Conservation (phyloP, 2,329 filamentous ascomycete genomes). For the Colletotrichum limetticola region DNA sequence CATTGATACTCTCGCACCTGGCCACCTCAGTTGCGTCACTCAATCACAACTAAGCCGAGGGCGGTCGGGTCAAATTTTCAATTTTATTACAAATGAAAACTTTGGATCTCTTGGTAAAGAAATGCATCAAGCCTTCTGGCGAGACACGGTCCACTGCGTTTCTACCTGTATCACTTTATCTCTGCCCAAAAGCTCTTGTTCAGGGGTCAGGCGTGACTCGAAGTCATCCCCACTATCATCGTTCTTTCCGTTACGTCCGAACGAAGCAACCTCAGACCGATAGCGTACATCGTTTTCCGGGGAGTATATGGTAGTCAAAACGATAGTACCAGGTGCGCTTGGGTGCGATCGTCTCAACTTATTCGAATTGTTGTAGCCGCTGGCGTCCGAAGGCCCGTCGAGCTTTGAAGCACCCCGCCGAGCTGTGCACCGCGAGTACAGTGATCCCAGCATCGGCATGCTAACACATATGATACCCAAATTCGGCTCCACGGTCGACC, state of each 20-base stretch:
- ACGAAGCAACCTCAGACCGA: background rate
- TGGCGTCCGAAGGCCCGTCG: background rate
- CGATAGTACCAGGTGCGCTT: background rate
- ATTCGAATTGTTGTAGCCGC: background rate
- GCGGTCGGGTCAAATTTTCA: too few relatives aligned
- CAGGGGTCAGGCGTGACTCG: background rate
- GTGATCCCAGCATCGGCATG: constrained; percentile 35
- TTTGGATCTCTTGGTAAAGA: background rate
- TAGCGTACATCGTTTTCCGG: background rate
- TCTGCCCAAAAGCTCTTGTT: background rate
- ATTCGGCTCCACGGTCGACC: constrained; percentile 37
- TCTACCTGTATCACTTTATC: background rate
- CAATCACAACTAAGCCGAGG: too few relatives aligned
- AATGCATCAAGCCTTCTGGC: background rate
- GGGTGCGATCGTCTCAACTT: background rate
- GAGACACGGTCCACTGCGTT: background rate
- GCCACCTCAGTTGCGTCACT: too few relatives aligned
- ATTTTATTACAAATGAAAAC: background rate
- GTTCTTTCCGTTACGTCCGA: background rate
- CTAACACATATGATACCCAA: constrained; percentile 39
- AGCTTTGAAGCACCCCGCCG: background rate
- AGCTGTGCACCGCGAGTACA: background rate
- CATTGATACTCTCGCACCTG: too few relatives aligned
- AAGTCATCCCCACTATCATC: background rate
- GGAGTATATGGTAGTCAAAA: background rate